These are phyloP conservation scores for Phycomyces blakesleeanus DNA, from an alignment of 192 early-diverging fungal genomes.

Conservation along the genomic window DNA sequence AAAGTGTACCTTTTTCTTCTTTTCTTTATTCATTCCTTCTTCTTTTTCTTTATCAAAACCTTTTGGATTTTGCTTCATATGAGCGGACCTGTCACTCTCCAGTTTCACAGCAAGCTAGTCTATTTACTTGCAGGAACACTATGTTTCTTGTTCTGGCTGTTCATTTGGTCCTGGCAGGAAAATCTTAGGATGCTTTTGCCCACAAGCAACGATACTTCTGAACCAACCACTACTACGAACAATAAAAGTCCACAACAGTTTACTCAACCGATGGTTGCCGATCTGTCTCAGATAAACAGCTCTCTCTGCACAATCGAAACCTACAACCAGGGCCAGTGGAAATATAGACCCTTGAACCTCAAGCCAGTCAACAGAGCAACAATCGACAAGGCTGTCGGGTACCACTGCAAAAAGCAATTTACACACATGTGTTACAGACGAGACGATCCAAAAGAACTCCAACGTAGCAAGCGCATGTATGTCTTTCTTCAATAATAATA, in stretches of 20 bases:
- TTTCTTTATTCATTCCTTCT: too few species aligned
- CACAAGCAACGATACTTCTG: not conserved
- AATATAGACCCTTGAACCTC: conserved; percentile 8
- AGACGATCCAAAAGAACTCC: conserved; percentile 13
- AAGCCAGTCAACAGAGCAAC: conserved; percentile 1
- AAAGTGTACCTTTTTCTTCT: too few species aligned
- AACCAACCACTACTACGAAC: not conserved
- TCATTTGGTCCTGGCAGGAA: not conserved
- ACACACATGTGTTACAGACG: conserved; percentile 28
- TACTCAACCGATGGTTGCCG: not conserved
- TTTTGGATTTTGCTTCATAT: not conserved
- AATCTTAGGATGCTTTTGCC: not conserved
- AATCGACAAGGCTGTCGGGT: conserved; percentile 8
- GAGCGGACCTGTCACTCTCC: not conserved
- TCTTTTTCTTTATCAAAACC: too few species aligned
- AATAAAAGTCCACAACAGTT: not conserved
- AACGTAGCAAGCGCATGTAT: conserved; percentile 29
- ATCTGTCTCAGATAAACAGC: not conserved
- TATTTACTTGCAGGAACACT: not conserved
- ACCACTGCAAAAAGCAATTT: conserved; percentile 19
- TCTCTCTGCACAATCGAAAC: conserved; percentile 16
- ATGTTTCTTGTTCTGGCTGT: not conserved
- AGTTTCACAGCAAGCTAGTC: not conserved
- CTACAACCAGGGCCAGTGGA: conserved; percentile 29
- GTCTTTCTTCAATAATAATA: not conserved